Base-by-base conservation (phyloP, 495 filamentous ascomycete species). In the Daldinia caldariorum region DNA sequence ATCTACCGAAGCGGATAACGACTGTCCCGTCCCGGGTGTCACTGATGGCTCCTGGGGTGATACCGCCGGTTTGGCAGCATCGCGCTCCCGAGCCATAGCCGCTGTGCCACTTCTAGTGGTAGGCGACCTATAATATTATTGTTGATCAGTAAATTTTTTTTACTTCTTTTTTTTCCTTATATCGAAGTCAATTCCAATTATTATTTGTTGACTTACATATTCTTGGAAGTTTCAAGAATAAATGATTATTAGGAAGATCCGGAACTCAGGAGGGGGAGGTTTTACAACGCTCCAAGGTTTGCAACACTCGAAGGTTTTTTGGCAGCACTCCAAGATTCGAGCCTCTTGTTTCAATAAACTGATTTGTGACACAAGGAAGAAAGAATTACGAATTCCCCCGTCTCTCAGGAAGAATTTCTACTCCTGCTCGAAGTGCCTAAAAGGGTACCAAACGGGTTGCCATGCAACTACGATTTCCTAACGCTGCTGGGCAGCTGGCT, bases 41-140 rank as follows among this genome's bases (percentile, higher is more conserved):
- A 47, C 37, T 5, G 47, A 37, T 1, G 58, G 37, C 38, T 63
- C 47, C 16, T 29, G 55, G 0, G 61, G 51, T 39, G 57, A 49
- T 4, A 8, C 34, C 5, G 64, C 61, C 29, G 61, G 49, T n/a
- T 68, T 56, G 49, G 67, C 41, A 12, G 63, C 56, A 26, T 65
- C 39, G 8, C 32, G 37, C 45, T 67, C 49, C 31, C 41, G 39
- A 3, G 14, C 20, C 14, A 37, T 7, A n/a, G 47, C 37, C 20
- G 59, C 35, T 38, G 63, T 47, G 14, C 50, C 41, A 26, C 60
- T 59, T 37, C 60, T 64, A 57, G 57, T 68, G 20, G 54, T 47
- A 0, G 67, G 64, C 1, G 61, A 37, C 63, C 68, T 71, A 55
- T 51, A 61, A 7, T 55, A 16, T 35, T 58, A 26, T 26, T 66